phyloP scores from a whole-genome alignment of 2,329 filamentous ascomycete species.

The Neofusicoccum ribis region DNA sequence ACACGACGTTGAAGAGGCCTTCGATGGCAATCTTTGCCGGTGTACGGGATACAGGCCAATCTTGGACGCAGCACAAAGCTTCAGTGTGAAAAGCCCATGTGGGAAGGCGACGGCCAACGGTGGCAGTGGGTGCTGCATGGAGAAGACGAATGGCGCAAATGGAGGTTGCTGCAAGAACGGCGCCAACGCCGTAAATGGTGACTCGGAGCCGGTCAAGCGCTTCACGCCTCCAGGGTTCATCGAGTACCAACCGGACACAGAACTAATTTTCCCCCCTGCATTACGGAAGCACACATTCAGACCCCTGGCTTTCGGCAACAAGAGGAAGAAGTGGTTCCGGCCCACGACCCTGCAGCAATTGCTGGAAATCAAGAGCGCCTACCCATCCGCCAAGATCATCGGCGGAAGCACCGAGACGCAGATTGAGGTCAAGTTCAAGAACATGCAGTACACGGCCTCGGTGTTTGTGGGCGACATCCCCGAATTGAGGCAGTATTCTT shows the following conservation, averaged over 20 bases:
- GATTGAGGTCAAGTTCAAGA: slow-evolving; percentile 98
- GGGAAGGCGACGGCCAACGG: slow-evolving; percentile 59
- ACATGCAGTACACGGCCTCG: slow-evolving; percentile 82
- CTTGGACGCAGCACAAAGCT: slow-evolving; percentile 88
- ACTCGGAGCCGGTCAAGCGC: slow-evolving; percentile 50
- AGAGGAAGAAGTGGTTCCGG: slow-evolving; percentile 89
- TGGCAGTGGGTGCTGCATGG: slow-evolving; percentile 71
- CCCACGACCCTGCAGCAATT: slow-evolving; percentile 85
- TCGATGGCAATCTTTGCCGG: slow-evolving; percentile 92
- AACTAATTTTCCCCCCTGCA: slow-evolving; percentile 89
- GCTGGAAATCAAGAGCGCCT: slow-evolving; percentile 83
- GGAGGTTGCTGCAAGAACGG: slow-evolving; percentile 47
- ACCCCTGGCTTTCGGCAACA: slow-evolving; percentile 87
- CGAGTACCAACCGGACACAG: slow-evolving; percentile 88
- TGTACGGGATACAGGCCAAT: slow-evolving; percentile 96
- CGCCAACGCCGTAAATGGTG: slow-evolving; percentile 39
- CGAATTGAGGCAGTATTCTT: slow-evolving; percentile 78
- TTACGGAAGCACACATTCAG: slow-evolving; percentile 80
- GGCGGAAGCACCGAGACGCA: slow-evolving; percentile 96
- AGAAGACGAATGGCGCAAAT: slow-evolving; percentile 46
- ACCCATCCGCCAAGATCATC: slow-evolving; percentile 88
- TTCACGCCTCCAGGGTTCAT: slow-evolving; percentile 92
- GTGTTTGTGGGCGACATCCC: slow-evolving; percentile 92
- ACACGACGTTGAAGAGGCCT: slow-evolving; percentile 89
- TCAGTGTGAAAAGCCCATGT: slow-evolving; percentile 62